These are phyloP conservation scores for Pichia sp. DNA, from an alignment of 1,139 yeast species.

Conservation along the genomic window DNA sequence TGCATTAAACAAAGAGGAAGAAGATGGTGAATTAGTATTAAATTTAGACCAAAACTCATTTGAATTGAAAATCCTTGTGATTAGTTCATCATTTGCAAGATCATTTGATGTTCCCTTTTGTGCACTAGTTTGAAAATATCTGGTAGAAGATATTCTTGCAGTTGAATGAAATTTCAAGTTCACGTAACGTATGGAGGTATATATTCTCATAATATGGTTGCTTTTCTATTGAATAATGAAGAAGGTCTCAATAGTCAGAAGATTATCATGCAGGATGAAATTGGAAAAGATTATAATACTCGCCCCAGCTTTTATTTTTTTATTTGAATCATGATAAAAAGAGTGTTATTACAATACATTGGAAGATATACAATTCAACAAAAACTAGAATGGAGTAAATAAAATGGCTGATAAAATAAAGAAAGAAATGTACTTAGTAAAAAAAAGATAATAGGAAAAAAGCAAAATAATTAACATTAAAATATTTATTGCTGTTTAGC, in stretches of 20 bases:
- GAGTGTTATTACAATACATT: neutral
- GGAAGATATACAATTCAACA: neutral
- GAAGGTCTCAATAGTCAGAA: neutral
- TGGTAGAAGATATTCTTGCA: neutral
- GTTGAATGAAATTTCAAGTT: neutral
- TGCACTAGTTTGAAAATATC: neutral
- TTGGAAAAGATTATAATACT: neutral
- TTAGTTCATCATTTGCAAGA: conserved; percentile 14
- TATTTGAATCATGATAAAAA: neutral
- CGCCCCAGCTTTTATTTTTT: neutral
- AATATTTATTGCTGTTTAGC: conserved; percentile 5
- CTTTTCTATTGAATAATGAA: neutral
- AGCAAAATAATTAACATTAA: neutral
- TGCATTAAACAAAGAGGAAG: neutral
- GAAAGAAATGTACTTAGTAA: neutral
- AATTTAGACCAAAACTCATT: conserved; percentile 34
- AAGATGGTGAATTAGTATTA: conserved; percentile 13
- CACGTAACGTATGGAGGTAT: neutral
- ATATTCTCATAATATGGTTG: neutral
- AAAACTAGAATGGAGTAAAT: neutral
- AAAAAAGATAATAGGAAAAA: neutral
- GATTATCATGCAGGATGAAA: neutral
- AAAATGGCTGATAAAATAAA: neutral
- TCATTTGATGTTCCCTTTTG: neutral
- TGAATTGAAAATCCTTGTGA: conserved; percentile 42